Conservation (phyloP, 1,284 basidiomycete species). For the Moesziomyces aphidis region DNA sequence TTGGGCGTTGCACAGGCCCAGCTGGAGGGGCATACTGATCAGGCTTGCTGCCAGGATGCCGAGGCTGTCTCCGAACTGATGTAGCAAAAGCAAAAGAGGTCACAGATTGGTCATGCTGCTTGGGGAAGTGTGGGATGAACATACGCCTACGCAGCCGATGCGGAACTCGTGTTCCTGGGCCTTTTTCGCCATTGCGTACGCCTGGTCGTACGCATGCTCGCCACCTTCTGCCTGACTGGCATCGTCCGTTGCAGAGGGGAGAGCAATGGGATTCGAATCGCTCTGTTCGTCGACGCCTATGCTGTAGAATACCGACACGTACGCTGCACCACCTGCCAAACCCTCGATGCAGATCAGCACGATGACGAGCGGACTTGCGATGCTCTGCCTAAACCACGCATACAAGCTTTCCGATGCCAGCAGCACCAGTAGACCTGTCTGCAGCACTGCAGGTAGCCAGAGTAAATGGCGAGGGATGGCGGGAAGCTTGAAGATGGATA, state of each 20-base stretch:
- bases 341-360: conserved; percentile 64
- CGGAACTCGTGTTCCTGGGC: conserved; percentile 65
- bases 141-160: conserved; percentile 63
- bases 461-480: conserved; percentile 80
- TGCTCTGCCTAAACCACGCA: conserved; percentile 60
- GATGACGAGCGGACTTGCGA: conserved; percentile 62
- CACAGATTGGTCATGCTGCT: background rate
- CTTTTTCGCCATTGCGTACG: conserved; percentile 10
- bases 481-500: conserved; percentile 83
- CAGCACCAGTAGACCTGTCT: conserved; percentile 75
- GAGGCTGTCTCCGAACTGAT: conserved; percentile 59
- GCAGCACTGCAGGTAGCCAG: conserved; percentile 78
- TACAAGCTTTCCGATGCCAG: conserved; percentile 74
- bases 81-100: background rate
- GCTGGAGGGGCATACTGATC: conserved; percentile 64
- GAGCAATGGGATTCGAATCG: background rate
- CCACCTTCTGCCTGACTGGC: background rate
- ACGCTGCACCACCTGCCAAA: conserved; percentile 56
- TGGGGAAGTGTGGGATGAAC: conserved; percentile 7
- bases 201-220: background rate
- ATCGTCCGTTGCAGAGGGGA: background rate
- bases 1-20: conserved; percentile 55
- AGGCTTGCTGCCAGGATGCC: conserved; percentile 62
- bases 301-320: conserved; percentile 60
- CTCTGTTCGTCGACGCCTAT: conserved; percentile 49